phyloP scores from a whole-genome alignment of 352 stramenopile genomes.

The Globisporangium echinulatum region DNA sequence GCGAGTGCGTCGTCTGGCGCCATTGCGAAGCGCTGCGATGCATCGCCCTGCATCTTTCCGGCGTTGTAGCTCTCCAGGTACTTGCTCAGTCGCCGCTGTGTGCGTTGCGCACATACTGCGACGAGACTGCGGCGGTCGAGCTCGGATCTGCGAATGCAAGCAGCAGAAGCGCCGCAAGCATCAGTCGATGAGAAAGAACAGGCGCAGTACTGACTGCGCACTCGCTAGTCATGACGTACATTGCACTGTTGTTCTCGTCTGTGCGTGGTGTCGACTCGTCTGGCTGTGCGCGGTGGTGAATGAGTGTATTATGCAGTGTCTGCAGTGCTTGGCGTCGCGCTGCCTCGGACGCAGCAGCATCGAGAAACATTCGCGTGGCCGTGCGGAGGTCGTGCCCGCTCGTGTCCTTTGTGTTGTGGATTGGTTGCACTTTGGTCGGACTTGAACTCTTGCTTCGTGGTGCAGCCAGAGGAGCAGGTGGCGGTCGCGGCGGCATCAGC shows the following conservation, averaged over 20 bases:
- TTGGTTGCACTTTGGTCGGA: conserved; percentile 8
- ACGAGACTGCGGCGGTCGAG: conserved; percentile 12
- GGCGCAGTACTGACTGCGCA: too few relatives aligned
- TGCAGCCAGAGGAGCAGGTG: too few relatives aligned
- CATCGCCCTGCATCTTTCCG: conserved; percentile 15
- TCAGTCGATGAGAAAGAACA: too few relatives aligned
- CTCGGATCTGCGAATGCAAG: conserved; percentile 5
- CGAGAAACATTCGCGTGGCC: conserved; percentile 7
- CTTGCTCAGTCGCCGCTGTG: conserved; percentile 23
- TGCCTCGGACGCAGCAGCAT: conserved; percentile 7
- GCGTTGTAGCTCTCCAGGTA: conserved; percentile 33
- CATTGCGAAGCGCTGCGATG: conserved; percentile 1
- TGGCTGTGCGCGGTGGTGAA: not conserved
- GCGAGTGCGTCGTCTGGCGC: conserved; percentile 1
- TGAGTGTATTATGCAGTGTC: conserved; percentile 15
- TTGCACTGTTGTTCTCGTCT: not conserved
- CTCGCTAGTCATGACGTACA: conserved; percentile 1
- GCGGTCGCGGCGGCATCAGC: not conserved
- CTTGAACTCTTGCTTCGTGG: not conserved
- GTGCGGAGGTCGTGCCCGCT: conserved; percentile 15
- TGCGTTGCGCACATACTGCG: conserved; percentile 29
- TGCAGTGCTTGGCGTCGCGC: conserved; percentile 16
- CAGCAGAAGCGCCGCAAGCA: too few relatives aligned
- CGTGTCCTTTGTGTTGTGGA: not conserved
- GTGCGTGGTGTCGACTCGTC: not conserved